A percentile compares a stretch with the other conserved stretches of the same genome.
phyloP scores from a whole-genome alignment of 1,139 yeast genomes.

The Arxiozyma slooffiae region DNA sequence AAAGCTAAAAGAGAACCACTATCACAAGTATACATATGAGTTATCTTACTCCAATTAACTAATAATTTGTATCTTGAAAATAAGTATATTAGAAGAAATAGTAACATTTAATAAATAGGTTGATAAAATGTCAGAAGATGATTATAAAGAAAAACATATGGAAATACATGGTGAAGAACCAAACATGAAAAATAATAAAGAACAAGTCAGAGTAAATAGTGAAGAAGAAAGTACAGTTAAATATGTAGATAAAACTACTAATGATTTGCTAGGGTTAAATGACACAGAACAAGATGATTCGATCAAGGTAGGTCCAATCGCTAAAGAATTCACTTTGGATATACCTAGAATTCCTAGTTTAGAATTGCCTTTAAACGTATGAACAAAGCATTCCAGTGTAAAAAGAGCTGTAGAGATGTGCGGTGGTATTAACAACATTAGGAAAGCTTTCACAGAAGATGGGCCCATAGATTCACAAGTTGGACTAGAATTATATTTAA shows the following conservation, averaged over 20 bases:
- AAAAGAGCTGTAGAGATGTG: slow-evolving; percentile 61
- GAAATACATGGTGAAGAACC: neutral
- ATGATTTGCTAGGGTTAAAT: slow-evolving; percentile 2
- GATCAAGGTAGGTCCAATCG: slow-evolving; percentile 23
- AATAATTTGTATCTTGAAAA: too few relatives aligned
- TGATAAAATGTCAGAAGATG: neutral
- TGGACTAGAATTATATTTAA: slow-evolving; percentile 49
- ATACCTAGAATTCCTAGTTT: slow-evolving; percentile 68
- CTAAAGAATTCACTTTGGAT: slow-evolving; percentile 51
- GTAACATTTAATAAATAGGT: too few relatives aligned
- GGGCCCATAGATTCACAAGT: slow-evolving; percentile 43
- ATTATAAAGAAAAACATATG: too few relatives aligned
- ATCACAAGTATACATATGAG: too few relatives aligned
- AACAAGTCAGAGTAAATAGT: neutral
- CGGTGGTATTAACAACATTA: slow-evolving; percentile 52
- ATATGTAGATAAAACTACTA: neutral
- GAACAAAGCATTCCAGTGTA: slow-evolving; percentile 35
- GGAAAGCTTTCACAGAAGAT: slow-evolving; percentile 33
- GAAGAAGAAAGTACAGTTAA: neutral
- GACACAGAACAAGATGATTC: slow-evolving; percentile 2
- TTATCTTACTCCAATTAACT: too few relatives aligned
- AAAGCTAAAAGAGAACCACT: too few relatives aligned
- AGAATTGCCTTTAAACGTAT: slow-evolving; percentile 71
- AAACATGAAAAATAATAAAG: neutral
- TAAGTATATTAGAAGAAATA: neutral